Evolutionary conservation across 768 basidiomycete species (phyloP), one percentile per base, ranked within the genome.

Genomic region (Rossbeevera mucosa): DNA sequence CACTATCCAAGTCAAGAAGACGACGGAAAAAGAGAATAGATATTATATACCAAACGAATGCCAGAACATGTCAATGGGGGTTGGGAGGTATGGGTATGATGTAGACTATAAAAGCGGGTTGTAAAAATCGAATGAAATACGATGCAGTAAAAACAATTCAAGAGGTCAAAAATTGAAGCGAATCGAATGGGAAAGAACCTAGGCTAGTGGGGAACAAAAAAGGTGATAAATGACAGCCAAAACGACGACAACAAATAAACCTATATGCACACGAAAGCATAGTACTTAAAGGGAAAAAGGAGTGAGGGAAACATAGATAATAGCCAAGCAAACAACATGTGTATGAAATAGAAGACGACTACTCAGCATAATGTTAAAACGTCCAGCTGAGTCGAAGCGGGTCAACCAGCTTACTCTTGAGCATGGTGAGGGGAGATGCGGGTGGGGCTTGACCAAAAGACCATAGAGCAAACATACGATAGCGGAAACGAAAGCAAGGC

Each of bases 41-140:
- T 66, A 70, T 70, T 68, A 70, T 67, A 63, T 69, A 65, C 48
- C 58, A 48, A 59, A 43, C 33, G 51, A 65, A 63, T 59, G 59
- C 55, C 38, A 48, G 50, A 55, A 61, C 38, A 21, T 22, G 41
- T n/a, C n/a, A n/a, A n/a, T n/a, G n/a, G n/a, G 21, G 6, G 21
- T 13, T 42, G 41, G 21, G 21, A 22, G 50, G 51, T 42, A 47
- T 59, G 53, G 50, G 51, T 42, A 47, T 59, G 53, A 52, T 51
- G 51, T n/a, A 9, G n/a, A 57, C 50, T 58, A 65, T 48, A 46
- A 54, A 40, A 54, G 33, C 21, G 54, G 33, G 62, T 60, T 43
- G 50, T 55, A 52, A 31, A 22, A 42, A 7, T 13, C 9, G 21
- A 42, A 42, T 20, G 42, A 51, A 51, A 51, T 58, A 62, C 52